Evolutionary conservation across 164 flowering plant genomes (phyloP), one percentile per base, ranked within the genome.

Genomic region (Umbellularia californica): DNA sequence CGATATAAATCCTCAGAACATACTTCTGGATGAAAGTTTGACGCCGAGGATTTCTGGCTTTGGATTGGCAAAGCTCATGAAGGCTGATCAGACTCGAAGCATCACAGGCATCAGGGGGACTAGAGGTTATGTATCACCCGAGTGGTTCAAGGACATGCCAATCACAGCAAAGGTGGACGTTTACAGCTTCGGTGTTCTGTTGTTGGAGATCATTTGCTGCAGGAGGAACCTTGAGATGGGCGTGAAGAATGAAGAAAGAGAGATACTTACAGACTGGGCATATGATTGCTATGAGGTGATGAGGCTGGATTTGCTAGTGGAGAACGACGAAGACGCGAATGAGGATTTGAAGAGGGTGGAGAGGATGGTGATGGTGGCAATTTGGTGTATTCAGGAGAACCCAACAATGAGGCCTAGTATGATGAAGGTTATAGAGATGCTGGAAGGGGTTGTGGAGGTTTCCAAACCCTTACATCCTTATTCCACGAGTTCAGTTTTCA

Each of bases 61-160:
- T 77, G 82, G 82, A 28, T 70, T 80, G 73, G 80, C 82, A 0
- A 80, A 80, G 73, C 77, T 80, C 71, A 28, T 80, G 67, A 67
- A 58, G 25, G 25, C 28, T 1, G 68, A 81, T 10, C 83, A 80
- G 64, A 74, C 78, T 4, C 64, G 75, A 58, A 77, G 75, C 7
- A 63, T 2, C 28, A 80, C 80, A 23, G 62, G 51, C 22, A 77
- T 80, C 52, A 72, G 82, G 51, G 82, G 82, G 22, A 80, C 82
- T 0, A 71, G 27, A 58, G 82, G 82, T 9, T 75, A 80, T 63
- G 80, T 80, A 1, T 78, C 82, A 1, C 80, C 82, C 0, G 82
- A 80, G 67, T 80, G 82, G 80, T 80, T 77, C 76, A 77, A 20
- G 65, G 69, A 27, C 55, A 69, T 69, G 73, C 65, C 78, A 1